A percentile compares a stretch with the other conserved stretches of the same genome.
Evolutionary conservation across 805 yeast species (phyloP).

Genomic region (Babjeviella inositovora): DNA sequence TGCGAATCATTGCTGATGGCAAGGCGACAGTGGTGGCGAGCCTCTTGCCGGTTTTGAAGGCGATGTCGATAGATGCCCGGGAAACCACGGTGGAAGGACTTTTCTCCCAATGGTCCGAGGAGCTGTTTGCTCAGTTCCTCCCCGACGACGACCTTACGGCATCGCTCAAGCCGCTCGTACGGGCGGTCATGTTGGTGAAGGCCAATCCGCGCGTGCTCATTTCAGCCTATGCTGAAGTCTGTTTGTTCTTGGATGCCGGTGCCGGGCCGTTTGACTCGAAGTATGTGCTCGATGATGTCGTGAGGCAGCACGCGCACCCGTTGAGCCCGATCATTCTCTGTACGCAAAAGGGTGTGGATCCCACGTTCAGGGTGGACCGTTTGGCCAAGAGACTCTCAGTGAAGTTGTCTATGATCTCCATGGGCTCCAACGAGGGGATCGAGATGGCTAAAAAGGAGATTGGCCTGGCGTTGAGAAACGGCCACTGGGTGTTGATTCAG

Average conservation of each 20-base stretch:
- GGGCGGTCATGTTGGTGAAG: no score
- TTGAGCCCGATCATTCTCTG: slow-evolving; percentile 31
- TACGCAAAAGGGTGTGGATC: slow-evolving; percentile 50
- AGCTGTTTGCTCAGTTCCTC: no score
- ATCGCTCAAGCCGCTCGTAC: no score
- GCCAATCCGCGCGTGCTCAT: no score
- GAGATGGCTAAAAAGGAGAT: slow-evolving; percentile 41
- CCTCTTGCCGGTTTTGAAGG: no score
- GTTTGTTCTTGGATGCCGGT: no score
- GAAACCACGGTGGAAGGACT: no score
- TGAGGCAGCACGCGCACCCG: slow-evolving; percentile 4
- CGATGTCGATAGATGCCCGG: no score
- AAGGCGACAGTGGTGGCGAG: no score
- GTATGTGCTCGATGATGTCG: slow-evolving; percentile 13
- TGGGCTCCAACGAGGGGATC: slow-evolving; percentile 63
- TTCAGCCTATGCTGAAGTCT: no score
- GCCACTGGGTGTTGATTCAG: slow-evolving; percentile 65
- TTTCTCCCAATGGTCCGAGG: no score
- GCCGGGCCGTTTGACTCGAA: slow-evolving; percentile 13
- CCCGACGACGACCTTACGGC: no score
- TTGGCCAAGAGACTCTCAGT: slow-evolving; percentile 15
- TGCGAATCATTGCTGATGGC: slow-evolving; percentile 1
- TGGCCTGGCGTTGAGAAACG: slow-evolving; percentile 21
- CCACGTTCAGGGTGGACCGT: slow-evolving; percentile 33
- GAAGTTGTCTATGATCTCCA: slow-evolving; percentile 29